Conservation (phyloP, 305 asterid genomes). For the Salvia sclarea region DNA sequence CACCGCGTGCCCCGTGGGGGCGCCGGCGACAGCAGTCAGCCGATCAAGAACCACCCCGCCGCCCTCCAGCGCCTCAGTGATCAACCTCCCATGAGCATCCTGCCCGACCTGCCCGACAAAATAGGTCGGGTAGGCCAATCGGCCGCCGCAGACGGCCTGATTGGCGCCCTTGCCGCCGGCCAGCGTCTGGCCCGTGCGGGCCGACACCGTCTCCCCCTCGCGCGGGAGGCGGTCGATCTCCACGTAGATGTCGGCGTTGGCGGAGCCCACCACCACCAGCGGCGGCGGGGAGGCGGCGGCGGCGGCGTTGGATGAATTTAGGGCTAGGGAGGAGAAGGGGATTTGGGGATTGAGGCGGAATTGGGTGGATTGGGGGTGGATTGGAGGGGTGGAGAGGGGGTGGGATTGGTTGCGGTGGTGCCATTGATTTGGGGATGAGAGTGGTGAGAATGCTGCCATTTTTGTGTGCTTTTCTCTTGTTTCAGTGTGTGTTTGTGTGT, state of each 20-base stretch:
- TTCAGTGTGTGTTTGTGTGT: no score
- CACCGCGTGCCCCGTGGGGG: conserved; percentile 95
- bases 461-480: background rate
- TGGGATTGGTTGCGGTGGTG: conserved; percentile 8
- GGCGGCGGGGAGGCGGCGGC: conserved; percentile 52
- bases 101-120: conserved; percentile 84
- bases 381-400: background rate
- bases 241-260: conserved; percentile 88
- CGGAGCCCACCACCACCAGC: conserved; percentile 91
- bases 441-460: conserved; percentile 31
- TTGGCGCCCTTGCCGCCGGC: conserved; percentile 99
- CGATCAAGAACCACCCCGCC: conserved; percentile 74
- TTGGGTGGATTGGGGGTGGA: conserved; percentile 32
- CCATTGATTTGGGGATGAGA: conserved; percentile 35
- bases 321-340: conserved; percentile 46
- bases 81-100: conserved; percentile 84
- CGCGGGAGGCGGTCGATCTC: conserved; percentile 82
- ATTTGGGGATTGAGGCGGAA: conserved; percentile 27
- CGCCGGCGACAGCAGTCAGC: conserved; percentile 52
- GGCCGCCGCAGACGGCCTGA: conserved; percentile 93
- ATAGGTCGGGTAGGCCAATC: conserved; percentile 66
- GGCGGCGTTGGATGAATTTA: conserved; percentile 35
- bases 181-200: conserved; percentile 71
- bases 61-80: conserved; percentile 57
- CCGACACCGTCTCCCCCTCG: conserved; percentile 86